phyloP scores from a whole-genome alignment of 108 stramenopile species.

The Mayamaea pseudoterrestris region DNA sequence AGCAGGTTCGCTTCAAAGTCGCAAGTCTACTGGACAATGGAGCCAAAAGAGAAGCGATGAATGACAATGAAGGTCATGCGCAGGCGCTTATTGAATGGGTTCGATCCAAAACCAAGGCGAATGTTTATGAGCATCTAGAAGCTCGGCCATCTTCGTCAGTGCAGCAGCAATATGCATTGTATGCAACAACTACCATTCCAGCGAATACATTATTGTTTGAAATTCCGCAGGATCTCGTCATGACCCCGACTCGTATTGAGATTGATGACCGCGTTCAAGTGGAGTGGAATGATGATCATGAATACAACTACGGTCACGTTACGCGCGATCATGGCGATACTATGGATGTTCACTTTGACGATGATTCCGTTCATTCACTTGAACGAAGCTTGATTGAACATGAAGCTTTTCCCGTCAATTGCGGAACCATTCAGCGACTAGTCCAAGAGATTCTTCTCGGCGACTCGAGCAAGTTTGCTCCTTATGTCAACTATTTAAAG shows the following conservation, averaged over 20 bases:
- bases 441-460: conserved; percentile 26
- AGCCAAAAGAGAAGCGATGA: too few species aligned
- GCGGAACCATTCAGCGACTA: conserved; percentile 13
- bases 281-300: too few species aligned
- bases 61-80: neutral
- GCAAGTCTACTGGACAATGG: too few species aligned
- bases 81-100: neutral
- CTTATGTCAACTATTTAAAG: conserved; percentile 53
- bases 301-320: too few species aligned
- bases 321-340: too few species aligned
- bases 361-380: too few species aligned
- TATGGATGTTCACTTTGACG: too few species aligned
- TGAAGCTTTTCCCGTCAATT: conserved; percentile 1
- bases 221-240: neutral
- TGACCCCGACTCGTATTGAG: too few species aligned
- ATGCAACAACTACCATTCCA: neutral
- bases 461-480: conserved; percentile 42
- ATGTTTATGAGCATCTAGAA: neutral
- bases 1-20: too few species aligned
- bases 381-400: too few species aligned
- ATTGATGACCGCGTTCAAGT: too few species aligned
- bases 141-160: neutral
- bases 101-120: neutral
- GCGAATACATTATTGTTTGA: neutral
- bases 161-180: neutral